Conservation (phyloP, 2,329 filamentous ascomycete species). For the Clarireedia homoeocarpa region DNA sequence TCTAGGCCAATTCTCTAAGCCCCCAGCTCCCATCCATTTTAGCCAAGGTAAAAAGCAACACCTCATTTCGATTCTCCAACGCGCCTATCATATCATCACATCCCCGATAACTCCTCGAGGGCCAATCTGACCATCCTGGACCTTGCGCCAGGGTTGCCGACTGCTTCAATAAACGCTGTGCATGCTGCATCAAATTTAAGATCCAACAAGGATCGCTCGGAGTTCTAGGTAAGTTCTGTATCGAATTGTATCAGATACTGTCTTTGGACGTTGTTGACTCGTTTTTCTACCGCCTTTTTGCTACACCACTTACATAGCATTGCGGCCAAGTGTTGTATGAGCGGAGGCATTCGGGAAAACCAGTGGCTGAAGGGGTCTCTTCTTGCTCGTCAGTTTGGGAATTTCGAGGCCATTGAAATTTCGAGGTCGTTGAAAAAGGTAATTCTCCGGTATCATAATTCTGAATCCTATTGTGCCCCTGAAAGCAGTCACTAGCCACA, state of each 20-base stretch:
- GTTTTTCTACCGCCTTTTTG: not conserved
- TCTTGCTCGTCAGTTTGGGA: not conserved
- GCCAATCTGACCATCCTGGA: not conserved
- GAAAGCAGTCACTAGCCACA: not conserved
- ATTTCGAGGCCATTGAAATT: not conserved
- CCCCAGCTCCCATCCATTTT: not conserved
- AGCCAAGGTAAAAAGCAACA: slow-evolving; percentile 1
- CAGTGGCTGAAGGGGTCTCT: not conserved
- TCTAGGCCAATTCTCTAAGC: not conserved
- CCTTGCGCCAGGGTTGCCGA: slow-evolving; percentile 1
- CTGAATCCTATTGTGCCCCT: not conserved
- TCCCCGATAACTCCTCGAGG: not conserved
- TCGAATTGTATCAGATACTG: not conserved
- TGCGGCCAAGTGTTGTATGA: not conserved
- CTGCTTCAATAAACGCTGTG: slow-evolving; percentile 11
- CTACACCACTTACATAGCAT: not conserved
- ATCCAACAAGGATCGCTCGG: slow-evolving; percentile 1
- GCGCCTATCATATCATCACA: slow-evolving; percentile 8
- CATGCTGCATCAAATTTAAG: slow-evolving; percentile 10
- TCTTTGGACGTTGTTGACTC: not conserved
- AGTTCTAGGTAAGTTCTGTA: not conserved
- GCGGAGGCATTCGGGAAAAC: not conserved
- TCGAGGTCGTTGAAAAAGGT: not conserved
- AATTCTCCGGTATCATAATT: not conserved
- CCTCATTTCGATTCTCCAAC: slow-evolving; percentile 1